These are phyloP conservation scores for Apophysomyces sp. DNA, from an alignment of 371 early-diverging fungal genomes.

Conservation along the genomic window DNA sequence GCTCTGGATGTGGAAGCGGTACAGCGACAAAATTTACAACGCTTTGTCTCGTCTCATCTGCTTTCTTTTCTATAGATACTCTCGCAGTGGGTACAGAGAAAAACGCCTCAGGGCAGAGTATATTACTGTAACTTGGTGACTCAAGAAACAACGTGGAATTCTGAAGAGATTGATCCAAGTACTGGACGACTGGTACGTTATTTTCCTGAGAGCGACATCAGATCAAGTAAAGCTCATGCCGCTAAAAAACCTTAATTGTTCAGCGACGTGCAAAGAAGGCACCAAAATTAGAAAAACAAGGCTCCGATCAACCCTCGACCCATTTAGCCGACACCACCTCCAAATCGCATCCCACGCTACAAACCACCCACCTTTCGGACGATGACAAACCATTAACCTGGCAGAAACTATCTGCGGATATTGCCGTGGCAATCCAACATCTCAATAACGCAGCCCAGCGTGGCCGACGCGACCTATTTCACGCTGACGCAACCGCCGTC, in stretches of 20 bases:
- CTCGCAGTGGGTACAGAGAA: conserved; percentile 59
- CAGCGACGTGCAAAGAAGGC: background rate
- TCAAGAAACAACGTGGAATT: conserved; percentile 74
- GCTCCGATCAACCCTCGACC: background rate
- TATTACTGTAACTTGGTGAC: conserved; percentile 82
- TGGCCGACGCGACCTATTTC: conserved; percentile 20
- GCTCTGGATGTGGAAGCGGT: background rate
- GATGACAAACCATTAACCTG: conserved; percentile 31
- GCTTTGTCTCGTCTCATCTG: background rate
- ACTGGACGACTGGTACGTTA: conserved; percentile 13
- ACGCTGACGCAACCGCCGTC: conserved; percentile 38
- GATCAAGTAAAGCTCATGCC: conserved; percentile 1
- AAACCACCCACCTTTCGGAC: background rate
- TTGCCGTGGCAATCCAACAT: conserved; percentile 61
- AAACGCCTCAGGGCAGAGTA: conserved; percentile 59
- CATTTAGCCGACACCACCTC: background rate
- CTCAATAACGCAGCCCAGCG: conserved; percentile 65
- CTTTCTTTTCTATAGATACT: conserved; percentile 17
- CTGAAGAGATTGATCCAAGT: conserved; percentile 11
- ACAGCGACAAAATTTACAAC: background rate
- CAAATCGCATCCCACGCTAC: background rate
- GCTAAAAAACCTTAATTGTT: background rate
- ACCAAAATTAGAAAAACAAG: background rate
- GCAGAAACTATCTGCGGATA: conserved; percentile 61
- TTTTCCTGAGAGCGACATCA: background rate